Evolutionary conservation across 2,329 filamentous ascomycete species (phyloP), one percentile per base, ranked within the genome.

Genomic region (Aspergillus sp.): DNA sequence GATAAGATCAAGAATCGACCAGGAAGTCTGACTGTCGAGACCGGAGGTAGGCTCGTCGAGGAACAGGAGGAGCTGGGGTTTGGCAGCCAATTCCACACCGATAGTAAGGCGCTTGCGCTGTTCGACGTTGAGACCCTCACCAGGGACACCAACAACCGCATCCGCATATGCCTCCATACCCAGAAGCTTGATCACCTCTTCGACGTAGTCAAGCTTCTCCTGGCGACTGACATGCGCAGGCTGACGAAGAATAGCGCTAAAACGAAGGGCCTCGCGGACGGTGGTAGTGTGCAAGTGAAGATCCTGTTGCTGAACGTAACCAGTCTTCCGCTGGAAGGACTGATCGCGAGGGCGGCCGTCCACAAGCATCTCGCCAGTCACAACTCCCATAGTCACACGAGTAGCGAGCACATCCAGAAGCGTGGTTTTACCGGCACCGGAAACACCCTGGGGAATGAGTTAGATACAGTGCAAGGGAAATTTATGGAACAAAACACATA

Each of bases 1-100:
- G 25, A 96, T 80, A 6, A 96, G 81, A 65, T 89, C 86, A 46
- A 89, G 80, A 65, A 96, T 96, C 59, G 89, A 88, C 88, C 89
- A 96, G 0, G 91, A 91, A 1, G 91, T 95, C 71, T 96, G 91
- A 61, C 85, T 88, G 71, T 96, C 91, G 5, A 96, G 83, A 76
- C 91, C 91, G 21, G 90, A 95, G n/a, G 89, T 96, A 9, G 91
- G 91, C 71, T 96, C 91, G 62, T 96, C 91, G 34, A 96, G 84
- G 73, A 96, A 96, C 38, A 96, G 82, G 49, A 96, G 79, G 47
- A 96, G 79, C n/a, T 87, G 84, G 5, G 92, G 91, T 76, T 92
- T 95, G 2, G 91, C 91, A 25, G 89, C 91, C 29, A 97, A 81
- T 68, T 97, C 92, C 17, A 96, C 91, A 69, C 90, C 91, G 58